Conservation (phyloP, 2,329 filamentous ascomycete species). For the Chrysosporium keratinophilum region DNA sequence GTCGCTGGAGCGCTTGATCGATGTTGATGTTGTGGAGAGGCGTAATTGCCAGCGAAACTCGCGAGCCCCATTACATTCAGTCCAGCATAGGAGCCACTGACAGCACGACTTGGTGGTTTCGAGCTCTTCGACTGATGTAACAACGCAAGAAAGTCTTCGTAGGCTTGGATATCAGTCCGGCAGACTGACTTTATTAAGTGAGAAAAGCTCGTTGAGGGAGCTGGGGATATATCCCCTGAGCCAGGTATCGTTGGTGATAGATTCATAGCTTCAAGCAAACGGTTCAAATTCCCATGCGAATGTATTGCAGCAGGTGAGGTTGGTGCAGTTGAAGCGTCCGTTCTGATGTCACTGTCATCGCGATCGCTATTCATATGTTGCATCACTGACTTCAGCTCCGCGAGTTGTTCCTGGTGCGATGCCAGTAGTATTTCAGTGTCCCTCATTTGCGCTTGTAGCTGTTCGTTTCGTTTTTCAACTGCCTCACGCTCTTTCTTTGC, state of each 20-base stretch:
- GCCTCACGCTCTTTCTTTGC: conserved; percentile 77
- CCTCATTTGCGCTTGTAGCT: conserved; percentile 70
- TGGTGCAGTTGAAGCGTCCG: conserved; percentile 59
- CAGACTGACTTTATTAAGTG: conserved; percentile 76
- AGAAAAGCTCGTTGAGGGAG: conserved; percentile 61
- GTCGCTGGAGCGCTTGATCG: conserved; percentile 50
- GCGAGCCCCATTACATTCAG: conserved; percentile 50
- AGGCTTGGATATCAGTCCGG: conserved; percentile 68
- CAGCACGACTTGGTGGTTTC: conserved; percentile 54
- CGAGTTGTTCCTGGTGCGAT: conserved; percentile 85
- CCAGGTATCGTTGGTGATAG: conserved; percentile 41
- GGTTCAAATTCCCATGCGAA: conserved; percentile 42
- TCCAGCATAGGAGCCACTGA: conserved; percentile 59
- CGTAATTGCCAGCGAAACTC: conserved; percentile 36
- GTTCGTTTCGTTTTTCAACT: conserved; percentile 74
- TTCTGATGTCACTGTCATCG: conserved; percentile 59
- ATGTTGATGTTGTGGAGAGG: conserved; percentile 18
- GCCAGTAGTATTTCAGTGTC: conserved; percentile 78
- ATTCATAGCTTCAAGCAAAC: conserved; percentile 52
- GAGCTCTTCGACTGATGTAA: conserved; percentile 56
- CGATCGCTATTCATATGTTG: conserved; percentile 62
- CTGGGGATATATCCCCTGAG: conserved; percentile 46
- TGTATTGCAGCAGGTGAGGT: conserved; percentile 62
- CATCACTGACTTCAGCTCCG: conserved; percentile 85
- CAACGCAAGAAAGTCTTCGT: conserved; percentile 74